Evolutionary conservation across 1,284 basidiomycete genomes (phyloP).

Genomic region (Malassezia japonica): DNA sequence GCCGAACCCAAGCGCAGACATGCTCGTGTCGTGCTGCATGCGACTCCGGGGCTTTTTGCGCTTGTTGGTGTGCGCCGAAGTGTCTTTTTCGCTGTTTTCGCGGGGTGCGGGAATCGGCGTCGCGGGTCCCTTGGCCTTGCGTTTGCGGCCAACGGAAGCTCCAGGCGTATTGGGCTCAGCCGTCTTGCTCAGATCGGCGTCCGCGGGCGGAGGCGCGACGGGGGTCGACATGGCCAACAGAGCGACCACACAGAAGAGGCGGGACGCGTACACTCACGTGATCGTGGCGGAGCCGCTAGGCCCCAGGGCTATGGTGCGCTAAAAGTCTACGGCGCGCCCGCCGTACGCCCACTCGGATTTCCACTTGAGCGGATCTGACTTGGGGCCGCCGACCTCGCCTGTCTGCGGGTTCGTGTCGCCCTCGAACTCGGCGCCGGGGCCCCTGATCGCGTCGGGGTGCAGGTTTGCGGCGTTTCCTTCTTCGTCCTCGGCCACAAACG

Average conservation of each 20-base stretch:
- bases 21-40: neutral
- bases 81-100: too few relatives aligned
- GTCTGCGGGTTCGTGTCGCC: constrained; percentile 55
- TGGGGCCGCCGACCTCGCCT: constrained; percentile 55
- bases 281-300: too few relatives aligned
- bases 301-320: too few relatives aligned
- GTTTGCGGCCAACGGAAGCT: neutral
- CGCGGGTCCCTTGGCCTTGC: neutral
- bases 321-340: constrained; percentile 45
- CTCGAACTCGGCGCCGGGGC: constrained; percentile 51
- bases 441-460: constrained; percentile 49
- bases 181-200: neutral
- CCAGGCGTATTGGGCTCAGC: neutral
- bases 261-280: too few relatives aligned
- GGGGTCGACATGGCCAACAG: neutral
- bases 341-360: constrained; percentile 47
- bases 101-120: neutral
- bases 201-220: neutral
- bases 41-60: neutral
- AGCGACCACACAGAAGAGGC: neutral
- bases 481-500: constrained; percentile 13
- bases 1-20: neutral
- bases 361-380: constrained; percentile 53
- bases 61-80: neutral
- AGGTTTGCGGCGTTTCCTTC: constrained; percentile 14